Evolutionary conservation across 345 rosid genomes (phyloP), one percentile per base, ranked within the genome.

Genomic region (Anacardium occidentale): DNA sequence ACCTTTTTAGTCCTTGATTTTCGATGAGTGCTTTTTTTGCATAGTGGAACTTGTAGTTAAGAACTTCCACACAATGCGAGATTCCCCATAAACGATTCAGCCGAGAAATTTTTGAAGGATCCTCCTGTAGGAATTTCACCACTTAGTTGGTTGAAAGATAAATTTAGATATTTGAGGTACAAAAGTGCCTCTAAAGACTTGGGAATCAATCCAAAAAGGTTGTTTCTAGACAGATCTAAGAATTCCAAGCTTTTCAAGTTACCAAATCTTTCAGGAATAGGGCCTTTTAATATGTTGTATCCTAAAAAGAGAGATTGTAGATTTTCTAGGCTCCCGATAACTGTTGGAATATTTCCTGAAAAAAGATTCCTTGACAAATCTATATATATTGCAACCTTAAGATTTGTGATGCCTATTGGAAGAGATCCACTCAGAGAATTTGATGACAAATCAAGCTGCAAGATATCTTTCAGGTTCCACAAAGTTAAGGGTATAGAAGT

Each of bases 101-200:
- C 61, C 10, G 66, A 25, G 25, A 76, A 56, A 66, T 76, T 76
- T 3, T 0, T 1, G 4, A 70, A 64, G 4, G 24, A 3, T 7
- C 80, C 76, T 71, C 25, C 24, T 9, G 0, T 60, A 7, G 64
- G 80, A 66, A 77, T 54, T 66, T 77, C 69, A 47, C 79, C 79
- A n/a, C 53, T 26, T 8, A 72, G 20, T 13, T 20, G 15, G 5
- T 77, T 71, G 68, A 77, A 72, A 45, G 68, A 72, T 3, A 44
- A 13, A 11, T 77, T 71, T 2, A 66, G 7, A 52, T 18, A 14
- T 3, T 50, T 52, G 21, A 77, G 54, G 21, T n/a, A 40, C 7
- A 3, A 37, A 2, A 76, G 68, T 1, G 3, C 10, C 47, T 76
- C 72, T 7, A 76, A 22, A 6, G 79, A 76, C 18, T 57, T 64